Evolutionary conservation across 2,329 filamentous ascomycete genomes (phyloP).

Genomic region (Fusarium tuaranense): DNA sequence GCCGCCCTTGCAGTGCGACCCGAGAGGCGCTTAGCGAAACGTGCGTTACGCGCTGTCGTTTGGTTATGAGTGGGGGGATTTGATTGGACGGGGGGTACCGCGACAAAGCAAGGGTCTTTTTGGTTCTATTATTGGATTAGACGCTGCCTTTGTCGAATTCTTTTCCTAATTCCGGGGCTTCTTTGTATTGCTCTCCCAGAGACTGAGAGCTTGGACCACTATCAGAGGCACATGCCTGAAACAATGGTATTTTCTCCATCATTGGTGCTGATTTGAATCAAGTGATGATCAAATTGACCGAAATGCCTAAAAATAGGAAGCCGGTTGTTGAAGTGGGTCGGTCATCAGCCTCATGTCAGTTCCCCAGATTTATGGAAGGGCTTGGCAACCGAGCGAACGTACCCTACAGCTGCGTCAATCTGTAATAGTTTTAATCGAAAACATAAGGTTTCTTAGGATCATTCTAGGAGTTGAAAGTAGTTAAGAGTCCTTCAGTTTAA

Average conservation of each 20-base stretch:
- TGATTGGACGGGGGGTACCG: neutral
- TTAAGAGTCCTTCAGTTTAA: fast-evolving
- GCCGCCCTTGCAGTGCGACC: constrained; percentile 16
- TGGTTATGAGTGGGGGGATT: neutral
- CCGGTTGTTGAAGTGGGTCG: neutral
- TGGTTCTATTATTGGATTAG: neutral
- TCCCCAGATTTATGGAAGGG: neutral
- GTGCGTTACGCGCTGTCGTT: constrained; percentile 18
- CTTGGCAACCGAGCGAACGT: neutral
- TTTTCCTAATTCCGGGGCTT: neutral
- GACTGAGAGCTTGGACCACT: neutral
- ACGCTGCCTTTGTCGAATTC: neutral
- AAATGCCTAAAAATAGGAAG: neutral
- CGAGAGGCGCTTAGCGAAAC: constrained; percentile 42
- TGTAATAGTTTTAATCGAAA: neutral
- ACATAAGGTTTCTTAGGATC: neutral
- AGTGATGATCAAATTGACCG: neutral
- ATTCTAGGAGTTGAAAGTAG: fast-evolving
- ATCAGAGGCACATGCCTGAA: neutral
- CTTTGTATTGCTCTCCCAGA: neutral
- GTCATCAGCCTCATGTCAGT: neutral
- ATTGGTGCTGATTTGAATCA: neutral
- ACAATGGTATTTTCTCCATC: neutral
- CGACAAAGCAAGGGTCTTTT: neutral
- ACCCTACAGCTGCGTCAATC: neutral